Base-by-base conservation (phyloP, 805 yeast species). In the Candida palmyrensis region DNA sequence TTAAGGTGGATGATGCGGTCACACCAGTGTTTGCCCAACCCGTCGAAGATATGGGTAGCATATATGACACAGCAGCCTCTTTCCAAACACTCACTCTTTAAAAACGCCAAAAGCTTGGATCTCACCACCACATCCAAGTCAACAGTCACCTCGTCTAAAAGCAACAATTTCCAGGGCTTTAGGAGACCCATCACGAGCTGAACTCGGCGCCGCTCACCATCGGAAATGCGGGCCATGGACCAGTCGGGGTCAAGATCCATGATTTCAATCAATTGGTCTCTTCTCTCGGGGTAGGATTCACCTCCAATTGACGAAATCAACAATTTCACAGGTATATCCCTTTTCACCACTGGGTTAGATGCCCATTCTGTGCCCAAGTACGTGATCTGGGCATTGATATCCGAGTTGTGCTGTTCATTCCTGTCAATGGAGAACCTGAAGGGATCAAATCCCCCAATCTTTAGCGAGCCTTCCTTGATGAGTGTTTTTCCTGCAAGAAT, bases 301-400 rank as follows among this genome's bases (percentile, higher is more conserved):
- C 79, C 79, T 0, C 97, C 97, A 36, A 92, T 76, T 16, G 94
- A 80, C 11, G 80, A 71, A 30, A 92, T 72, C 38, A 92, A 65
- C 21, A 82, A 75, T 13, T 79, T 68, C 7, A 92, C 97, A 0
- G 95, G 88, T 35, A 92, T 85, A 55, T 92, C 98, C 41, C 96
- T 69, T 48, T 89, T 79, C 6, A 90, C 92, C 32, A 89, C 79
- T 13, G 86, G 84, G 59, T 88, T 92, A 35, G 83, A 75, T 5
- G 96, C 96, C 98, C 98, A 92, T 51, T 92, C 98, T 0, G 97
- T 92, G 3, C 98, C 98, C 27, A 92, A 62, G 52, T 90, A 90
- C 0, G 96, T 84, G 18, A 78, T 75, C 31, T 67, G 67, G 37
- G 57, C 57, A 35, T 72, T 66, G 30, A 73, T 64, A 41, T 66